Evolutionary conservation across 2,329 filamentous ascomycete species (phyloP).

Genomic region (Arthrobotrys musiformis): DNA sequence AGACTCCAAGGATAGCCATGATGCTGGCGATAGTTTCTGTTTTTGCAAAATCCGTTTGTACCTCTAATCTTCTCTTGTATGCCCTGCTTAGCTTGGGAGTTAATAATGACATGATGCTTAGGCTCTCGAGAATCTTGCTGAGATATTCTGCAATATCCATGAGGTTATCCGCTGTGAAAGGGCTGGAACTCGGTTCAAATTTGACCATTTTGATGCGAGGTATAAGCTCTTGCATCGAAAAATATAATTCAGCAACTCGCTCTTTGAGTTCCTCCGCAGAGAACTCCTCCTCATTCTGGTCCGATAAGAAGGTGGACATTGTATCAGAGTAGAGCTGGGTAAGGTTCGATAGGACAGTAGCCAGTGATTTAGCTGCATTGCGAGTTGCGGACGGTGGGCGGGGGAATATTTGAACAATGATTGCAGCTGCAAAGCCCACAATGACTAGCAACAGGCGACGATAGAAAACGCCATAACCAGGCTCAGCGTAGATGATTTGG

Average conservation of each 20-base stretch:
- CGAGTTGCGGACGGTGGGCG: conserved; percentile 65
- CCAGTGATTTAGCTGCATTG: conserved; percentile 65
- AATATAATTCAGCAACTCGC: conserved; percentile 60
- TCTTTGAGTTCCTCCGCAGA: conserved; percentile 58
- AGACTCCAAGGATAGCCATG: conserved; percentile 67
- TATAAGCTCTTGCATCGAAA: conserved; percentile 60
- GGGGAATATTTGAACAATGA: conserved; percentile 66
- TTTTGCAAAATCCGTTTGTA: conserved; percentile 63
- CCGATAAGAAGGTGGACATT: conserved; percentile 65
- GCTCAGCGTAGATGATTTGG: conserved; percentile 15
- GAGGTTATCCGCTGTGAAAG: conserved; percentile 62
- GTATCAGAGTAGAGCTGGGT: conserved; percentile 66
- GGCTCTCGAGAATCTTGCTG: conserved; percentile 60
- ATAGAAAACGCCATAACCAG: conserved; percentile 67
- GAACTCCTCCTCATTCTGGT: conserved; percentile 59
- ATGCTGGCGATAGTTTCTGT: conserved; percentile 66
- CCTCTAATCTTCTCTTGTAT: conserved; percentile 63
- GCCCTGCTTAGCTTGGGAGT: conserved; percentile 62
- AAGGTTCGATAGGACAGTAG: conserved; percentile 64
- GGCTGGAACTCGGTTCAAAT: conserved; percentile 63
- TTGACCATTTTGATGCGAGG: conserved; percentile 61
- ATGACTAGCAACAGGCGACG: conserved; percentile 65
- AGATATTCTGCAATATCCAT: conserved; percentile 61
- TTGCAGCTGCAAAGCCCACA: conserved; percentile 64
- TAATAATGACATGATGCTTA: conserved; percentile 62